A percentile compares a stretch with the other conserved stretches of the same genome.
Evolutionary conservation across 176 grass and related monocot genomes (phyloP).

Genomic region (Carex parvula): DNA sequence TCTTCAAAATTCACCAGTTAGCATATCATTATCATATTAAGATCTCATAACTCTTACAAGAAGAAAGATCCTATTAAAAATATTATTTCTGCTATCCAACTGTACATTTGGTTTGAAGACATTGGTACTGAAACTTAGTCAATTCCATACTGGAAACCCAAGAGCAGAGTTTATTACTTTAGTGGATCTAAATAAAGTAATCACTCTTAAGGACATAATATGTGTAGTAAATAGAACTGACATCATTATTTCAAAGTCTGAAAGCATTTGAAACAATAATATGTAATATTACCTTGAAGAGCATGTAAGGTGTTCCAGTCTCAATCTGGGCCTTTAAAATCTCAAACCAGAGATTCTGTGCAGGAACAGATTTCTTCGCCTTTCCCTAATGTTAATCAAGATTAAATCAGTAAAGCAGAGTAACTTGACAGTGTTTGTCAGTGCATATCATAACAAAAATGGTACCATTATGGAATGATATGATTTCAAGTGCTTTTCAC

Average conservation of each 20-base stretch:
- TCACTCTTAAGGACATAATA: background rate
- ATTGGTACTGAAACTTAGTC: background rate
- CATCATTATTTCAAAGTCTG: constrained; percentile 7
- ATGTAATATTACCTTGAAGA: constrained; percentile 70
- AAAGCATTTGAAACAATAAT: background rate
- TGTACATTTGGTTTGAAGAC: background rate
- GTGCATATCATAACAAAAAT: background rate
- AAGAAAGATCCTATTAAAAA: background rate
- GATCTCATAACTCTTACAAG: background rate
- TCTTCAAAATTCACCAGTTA: background rate
- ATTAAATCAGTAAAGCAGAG: background rate
- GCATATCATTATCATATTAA: background rate
- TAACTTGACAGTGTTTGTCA: background rate
- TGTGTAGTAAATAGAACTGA: background rate
- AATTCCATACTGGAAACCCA: background rate
- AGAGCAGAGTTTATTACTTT: background rate
- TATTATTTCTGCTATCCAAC: background rate
- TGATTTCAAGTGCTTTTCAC: background rate
- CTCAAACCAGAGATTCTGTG: constrained; percentile 96
- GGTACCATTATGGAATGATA: background rate
- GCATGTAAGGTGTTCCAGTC: constrained; percentile 99
- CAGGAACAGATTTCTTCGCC: constrained; percentile 84
- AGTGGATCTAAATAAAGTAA: background rate
- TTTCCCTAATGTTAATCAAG: constrained; percentile 56
- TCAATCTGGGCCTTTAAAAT: constrained; percentile 98